phyloP scores from a whole-genome alignment of 306 rosid species.

The Medicago arabica region DNA sequence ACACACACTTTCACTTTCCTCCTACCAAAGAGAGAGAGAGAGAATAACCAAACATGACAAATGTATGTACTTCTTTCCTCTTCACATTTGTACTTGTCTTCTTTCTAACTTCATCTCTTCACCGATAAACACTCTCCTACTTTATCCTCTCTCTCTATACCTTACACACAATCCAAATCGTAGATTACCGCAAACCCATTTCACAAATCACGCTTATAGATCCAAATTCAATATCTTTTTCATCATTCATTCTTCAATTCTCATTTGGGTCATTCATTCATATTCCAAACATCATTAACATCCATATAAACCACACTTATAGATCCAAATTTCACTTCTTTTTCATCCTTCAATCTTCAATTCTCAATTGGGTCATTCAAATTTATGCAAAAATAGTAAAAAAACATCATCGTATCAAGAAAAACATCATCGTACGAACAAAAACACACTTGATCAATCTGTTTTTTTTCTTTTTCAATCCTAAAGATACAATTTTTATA shows the following conservation, averaged over 20 bases:
- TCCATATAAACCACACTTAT: background rate
- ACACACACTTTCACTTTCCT: background rate
- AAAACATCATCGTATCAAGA: no score
- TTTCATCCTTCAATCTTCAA: constrained; percentile 1
- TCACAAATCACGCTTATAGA: constrained; percentile 35
- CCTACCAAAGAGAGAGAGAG: no score
- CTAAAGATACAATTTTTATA: constrained; percentile 13
- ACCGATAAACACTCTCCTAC: constrained; percentile 46
- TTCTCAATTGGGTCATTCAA: background rate
- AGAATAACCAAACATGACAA: no score
- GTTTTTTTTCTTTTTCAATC: background rate
- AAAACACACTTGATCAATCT: no score
- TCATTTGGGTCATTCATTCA: constrained; percentile 29
- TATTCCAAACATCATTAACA: background rate
- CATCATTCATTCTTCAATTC: constrained; percentile 5
- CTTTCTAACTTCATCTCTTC: constrained; percentile 37
- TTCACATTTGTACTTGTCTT: constrained; percentile 19
- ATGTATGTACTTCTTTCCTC: constrained; percentile 25
- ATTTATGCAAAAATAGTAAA: background rate
- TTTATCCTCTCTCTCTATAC: constrained; percentile 44
- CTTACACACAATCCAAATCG: background rate
- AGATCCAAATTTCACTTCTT: constrained; percentile 48
- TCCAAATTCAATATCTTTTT: constrained; percentile 44
- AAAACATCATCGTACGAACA: no score
- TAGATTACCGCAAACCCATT: constrained; percentile 29